These are phyloP conservation scores for Omphalea diandra DNA, from an alignment of 441 rosid species.

Conservation along the genomic window DNA sequence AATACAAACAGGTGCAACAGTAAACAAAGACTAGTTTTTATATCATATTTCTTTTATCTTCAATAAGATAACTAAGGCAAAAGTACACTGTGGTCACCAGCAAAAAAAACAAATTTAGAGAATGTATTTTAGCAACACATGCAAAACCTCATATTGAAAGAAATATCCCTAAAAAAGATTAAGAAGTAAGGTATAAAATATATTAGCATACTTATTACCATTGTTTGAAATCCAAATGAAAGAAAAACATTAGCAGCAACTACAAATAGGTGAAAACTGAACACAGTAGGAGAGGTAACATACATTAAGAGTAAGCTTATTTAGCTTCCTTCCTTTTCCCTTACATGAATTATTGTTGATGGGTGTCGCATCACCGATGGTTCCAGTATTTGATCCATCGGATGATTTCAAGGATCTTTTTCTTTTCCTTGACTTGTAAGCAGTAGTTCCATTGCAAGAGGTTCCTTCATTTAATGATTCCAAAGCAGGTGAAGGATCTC, in stretches of 20 bases:
- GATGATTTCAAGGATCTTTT: constrained; percentile 18
- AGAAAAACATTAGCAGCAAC: constrained; percentile 10
- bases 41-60: background rate
- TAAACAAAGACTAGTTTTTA: background rate
- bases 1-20: background rate
- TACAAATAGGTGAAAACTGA: constrained; percentile 1
- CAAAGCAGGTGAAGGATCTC: constrained; percentile 12
- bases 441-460: constrained; percentile 17
- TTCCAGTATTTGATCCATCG: constrained; percentile 17
- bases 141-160: background rate
- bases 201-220: background rate
- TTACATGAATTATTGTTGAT: constrained; percentile 25
- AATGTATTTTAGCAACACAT: background rate
- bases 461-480: constrained; percentile 8
- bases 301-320: constrained; percentile 28
- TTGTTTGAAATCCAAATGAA: background rate
- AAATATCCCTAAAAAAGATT: background rate
- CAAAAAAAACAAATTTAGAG: background rate
- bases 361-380: constrained; percentile 15
- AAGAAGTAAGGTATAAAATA: background rate
- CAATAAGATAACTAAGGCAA: background rate
- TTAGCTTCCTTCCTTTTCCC: constrained; percentile 29
- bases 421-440: constrained; percentile 28
- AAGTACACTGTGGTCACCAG: background rate
- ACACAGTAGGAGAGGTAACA: constrained; percentile 9